Evolutionary conservation across 257 asterid species (phyloP).

Genomic region (Misopates orontium): DNA sequence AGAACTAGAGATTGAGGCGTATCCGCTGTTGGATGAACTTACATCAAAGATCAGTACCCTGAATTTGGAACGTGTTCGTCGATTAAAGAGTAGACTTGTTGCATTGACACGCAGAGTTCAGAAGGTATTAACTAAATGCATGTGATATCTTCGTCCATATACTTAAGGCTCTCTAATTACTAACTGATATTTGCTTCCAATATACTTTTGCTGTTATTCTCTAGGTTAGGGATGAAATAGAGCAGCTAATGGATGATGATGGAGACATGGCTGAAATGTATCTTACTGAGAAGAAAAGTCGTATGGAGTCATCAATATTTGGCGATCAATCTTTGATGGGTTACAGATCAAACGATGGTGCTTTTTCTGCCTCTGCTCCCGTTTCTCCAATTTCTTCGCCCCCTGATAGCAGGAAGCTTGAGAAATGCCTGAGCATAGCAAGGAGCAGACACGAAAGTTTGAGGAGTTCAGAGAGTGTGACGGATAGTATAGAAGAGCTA

Average conservation of each 20-base stretch:
- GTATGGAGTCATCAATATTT: constrained; percentile 68
- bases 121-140: constrained; percentile 50
- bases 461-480: constrained; percentile 73
- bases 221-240: constrained; percentile 96
- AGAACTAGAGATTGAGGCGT: constrained; percentile 97
- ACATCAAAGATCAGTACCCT: constrained; percentile 95
- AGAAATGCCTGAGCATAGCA: constrained; percentile 85
- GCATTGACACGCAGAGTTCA: constrained; percentile 96
- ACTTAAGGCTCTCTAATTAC: background rate
- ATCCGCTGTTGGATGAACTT: constrained; percentile 94
- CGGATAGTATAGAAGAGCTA: constrained; percentile 77
- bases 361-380: constrained; percentile 70
- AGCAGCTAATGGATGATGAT: constrained; percentile 97
- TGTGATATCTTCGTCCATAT: too few relatives aligned
- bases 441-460: constrained; percentile 92
- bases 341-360: constrained; percentile 66
- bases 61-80: constrained; percentile 92
- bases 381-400: constrained; percentile 91
- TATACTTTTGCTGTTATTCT: constrained; percentile 15
- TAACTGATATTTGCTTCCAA: background rate
- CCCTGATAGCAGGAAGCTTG: constrained; percentile 79
- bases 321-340: constrained; percentile 82
- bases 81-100: constrained; percentile 95
- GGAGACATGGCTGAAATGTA: constrained; percentile 99
- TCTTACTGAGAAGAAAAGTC: constrained; percentile 85